Evolutionary conservation across 2,329 filamentous ascomycete species (phyloP), one percentile per base, ranked within the genome.

Genomic region (Phoma sp.): DNA sequence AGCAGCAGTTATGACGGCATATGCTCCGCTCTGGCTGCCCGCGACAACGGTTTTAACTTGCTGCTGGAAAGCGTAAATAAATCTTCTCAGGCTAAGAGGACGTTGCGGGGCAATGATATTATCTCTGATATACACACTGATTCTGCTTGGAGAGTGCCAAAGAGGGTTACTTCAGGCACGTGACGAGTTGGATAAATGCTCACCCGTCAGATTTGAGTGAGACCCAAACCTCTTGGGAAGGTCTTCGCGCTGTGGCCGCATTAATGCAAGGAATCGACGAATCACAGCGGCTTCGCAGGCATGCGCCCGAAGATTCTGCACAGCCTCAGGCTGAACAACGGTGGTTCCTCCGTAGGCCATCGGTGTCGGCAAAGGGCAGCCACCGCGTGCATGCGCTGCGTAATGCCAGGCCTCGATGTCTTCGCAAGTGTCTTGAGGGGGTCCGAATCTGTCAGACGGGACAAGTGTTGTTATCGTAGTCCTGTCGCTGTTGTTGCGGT

Each of bases 301-400:
- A 49, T 54, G 18, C 18, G 26, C 11, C 45, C 45, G 51, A 54
- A 12, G 29, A 26, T 20, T 26, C 14, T 36, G 45, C 51, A 54
- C 51, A 54, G 51, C 51, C 51, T 33, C 51, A 49, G n/a, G 39
- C 40, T 45, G 55, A 39, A 36, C 17, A 33, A 32, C 47, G 15
- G 33, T 58, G 53, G 53, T 64, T 62, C 42, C 60, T 37, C 45
- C 45, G 49, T 11, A 29, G 29, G 28, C 15, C 11, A n/a, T 60
- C 57, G 61, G 57, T 5, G 46, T 59, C 51, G 60, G 58, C 49
- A 40, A 11, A 26, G 43, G 21, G 12, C 26, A 39, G 42, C 45
- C 51, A 50, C 49, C 36, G 48, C 17, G n/a, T 59, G 58, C 54
- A 55, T 54, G 28, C 38, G 57, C 55, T 57, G 51, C 59, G 53